Base-by-base conservation (phyloP, 148 eudicot genomes). In the Tetragonia tetragonoides region DNA sequence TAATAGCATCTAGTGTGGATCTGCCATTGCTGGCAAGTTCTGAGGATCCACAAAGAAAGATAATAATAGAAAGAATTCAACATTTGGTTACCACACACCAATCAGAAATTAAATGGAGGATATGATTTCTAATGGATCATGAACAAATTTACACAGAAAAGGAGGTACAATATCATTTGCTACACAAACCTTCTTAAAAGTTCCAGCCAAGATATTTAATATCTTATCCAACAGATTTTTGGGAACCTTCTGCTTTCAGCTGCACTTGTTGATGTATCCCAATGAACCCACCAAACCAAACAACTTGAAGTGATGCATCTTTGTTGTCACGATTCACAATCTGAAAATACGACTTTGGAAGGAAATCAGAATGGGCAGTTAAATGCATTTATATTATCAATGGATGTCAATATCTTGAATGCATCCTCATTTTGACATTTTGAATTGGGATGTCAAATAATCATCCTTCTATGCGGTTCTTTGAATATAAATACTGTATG, bases 181-280 rank as follows among this genome's bases (percentile, higher is more conserved):
- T 59, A 42, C 9, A 70, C 68, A 51, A 79, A 92, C 97, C 97
- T 92, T 89, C 81, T 88, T 90, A 74, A 86, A 86, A 77, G 89
- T 83, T 72, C 88, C 93, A 82, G 80, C 72, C 76, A 91, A 88
- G 53, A 94, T 83, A 56, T 76, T 82, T 41, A 97, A 87, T 40
- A 94, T 88, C 85, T 86, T 89, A 69, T 89, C 87, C 4, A 93
- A 88, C 65, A 94, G 88, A 80, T 87, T 87, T 80, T 94, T 95
- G 0, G 97, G 91, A 81, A 83, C 88, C 81, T 92, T 89, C 88
- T 89, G 88, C 34, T 28, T 28, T 28, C 34, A 28, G 34, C 34
- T 28, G 34, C 34, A 28, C 1, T 28, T 28, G 34, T 28, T 1
- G 0, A 28, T 28, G 34, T 28, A 28, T 28, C 34, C 34, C 34